A percentile compares a stretch with the other conserved stretches of the same genome.
Evolutionary conservation across 331 rosid species (phyloP).

Genomic region (Rhamnella rubrinervis): DNA sequence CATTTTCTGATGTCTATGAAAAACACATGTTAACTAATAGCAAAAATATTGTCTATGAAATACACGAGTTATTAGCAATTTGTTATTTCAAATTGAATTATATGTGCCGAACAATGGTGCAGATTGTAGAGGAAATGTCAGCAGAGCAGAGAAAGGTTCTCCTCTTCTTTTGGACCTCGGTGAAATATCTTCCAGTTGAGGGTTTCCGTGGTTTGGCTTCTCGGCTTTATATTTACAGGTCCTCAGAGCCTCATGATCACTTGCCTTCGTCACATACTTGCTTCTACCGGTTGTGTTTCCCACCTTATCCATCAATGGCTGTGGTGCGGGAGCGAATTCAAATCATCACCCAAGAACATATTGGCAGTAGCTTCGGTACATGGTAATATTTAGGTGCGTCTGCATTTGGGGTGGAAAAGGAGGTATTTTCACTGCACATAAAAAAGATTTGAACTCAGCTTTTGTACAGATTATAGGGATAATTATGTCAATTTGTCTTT

Average conservation of each 20-base stretch:
- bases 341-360: constrained; percentile 77
- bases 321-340: constrained; percentile 55
- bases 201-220: constrained; percentile 76
- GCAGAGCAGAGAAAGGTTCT: constrained; percentile 66
- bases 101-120: constrained; percentile 18
- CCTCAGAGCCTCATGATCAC: constrained; percentile 40
- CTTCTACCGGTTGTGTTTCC: constrained; percentile 65
- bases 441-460: constrained; percentile 26
- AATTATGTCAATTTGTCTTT: constrained; percentile 21
- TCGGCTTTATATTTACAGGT: constrained; percentile 53
- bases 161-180: constrained; percentile 85
- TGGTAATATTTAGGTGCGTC: constrained; percentile 41
- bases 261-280: constrained; percentile 89
- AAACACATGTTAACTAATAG: neutral
- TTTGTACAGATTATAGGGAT: constrained; percentile 49
- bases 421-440: constrained; percentile 56
- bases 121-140: constrained; percentile 71
- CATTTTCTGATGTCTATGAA: too few relatives aligned
- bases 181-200: constrained; percentile 79
- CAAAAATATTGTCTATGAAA: neutral
- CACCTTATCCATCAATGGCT: constrained; percentile 54
- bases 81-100: constrained; percentile 12
- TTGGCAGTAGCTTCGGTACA: constrained; percentile 79
- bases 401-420: constrained; percentile 37
- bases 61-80: constrained; percentile 4